phyloP scores from a whole-genome alignment of 345 rosid species.

The Linum trigynum region DNA sequence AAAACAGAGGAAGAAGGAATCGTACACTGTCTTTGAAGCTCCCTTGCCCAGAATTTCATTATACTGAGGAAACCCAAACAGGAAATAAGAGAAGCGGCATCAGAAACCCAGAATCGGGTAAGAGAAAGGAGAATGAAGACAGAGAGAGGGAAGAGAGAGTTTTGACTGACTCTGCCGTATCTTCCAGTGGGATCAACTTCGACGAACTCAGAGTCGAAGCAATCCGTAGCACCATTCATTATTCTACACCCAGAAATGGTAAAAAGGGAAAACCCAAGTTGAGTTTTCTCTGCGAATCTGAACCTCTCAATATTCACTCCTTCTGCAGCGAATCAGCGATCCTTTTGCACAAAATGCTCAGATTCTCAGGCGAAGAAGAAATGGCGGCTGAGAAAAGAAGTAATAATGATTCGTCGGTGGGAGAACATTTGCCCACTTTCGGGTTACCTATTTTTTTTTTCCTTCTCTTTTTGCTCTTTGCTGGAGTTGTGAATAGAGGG shows the following conservation, averaged over 20 bases:
- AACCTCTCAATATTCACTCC: too few relatives aligned
- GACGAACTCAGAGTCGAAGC: slow-evolving; percentile 71
- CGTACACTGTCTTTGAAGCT: slow-evolving; percentile 96
- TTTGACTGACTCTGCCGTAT: slow-evolving; percentile 68
- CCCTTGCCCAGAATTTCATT: slow-evolving; percentile 91
- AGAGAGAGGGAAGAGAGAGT: not conserved
- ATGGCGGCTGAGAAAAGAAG: too few relatives aligned
- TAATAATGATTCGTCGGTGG: not conserved
- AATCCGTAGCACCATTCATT: slow-evolving; percentile 29
- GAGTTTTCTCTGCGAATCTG: too few relatives aligned
- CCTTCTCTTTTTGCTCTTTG: not conserved
- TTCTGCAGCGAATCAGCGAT: too few relatives aligned
- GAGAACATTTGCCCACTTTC: not conserved
- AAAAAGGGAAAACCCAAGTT: too few relatives aligned
- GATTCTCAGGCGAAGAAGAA: too few relatives aligned
- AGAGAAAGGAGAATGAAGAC: slow-evolving; percentile 5
- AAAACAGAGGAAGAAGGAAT: slow-evolving; percentile 17
- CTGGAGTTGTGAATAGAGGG: slow-evolving; percentile 6
- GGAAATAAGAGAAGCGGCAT: slow-evolving; percentile 9
- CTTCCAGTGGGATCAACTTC: slow-evolving; percentile 98
- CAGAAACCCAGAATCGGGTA: not conserved
- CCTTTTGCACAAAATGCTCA: too few relatives aligned
- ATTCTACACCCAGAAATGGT: not conserved
- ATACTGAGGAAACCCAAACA: slow-evolving; percentile 37
- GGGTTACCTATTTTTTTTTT: not conserved